Percentiles rank a stretch among this genome's conserved stretches.
phyloP scores from a whole-genome alignment of 2,329 filamentous ascomycete genomes.

The Paracoccidioides brasiliensis region DNA sequence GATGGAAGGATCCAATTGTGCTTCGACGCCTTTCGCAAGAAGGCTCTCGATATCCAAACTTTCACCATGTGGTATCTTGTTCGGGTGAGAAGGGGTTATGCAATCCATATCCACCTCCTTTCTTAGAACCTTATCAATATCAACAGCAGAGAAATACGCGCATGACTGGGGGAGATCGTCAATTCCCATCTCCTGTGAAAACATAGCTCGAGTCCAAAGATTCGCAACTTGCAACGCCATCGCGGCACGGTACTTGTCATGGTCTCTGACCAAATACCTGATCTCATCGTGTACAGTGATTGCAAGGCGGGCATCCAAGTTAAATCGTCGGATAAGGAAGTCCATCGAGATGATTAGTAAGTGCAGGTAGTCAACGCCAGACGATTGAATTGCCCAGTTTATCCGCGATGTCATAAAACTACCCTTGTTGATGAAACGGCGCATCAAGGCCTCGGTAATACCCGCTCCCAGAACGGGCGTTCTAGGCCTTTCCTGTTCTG shows the following conservation, averaged over 20 bases:
- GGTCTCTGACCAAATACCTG: constrained; percentile 72
- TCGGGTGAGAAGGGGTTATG: constrained; percentile 72
- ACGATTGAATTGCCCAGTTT: constrained; percentile 98
- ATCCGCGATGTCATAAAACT: constrained; percentile 92
- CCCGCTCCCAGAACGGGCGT: constrained; percentile 89
- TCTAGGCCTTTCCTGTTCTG: constrained; percentile 78
- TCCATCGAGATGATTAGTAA: constrained; percentile 91
- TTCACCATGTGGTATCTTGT: constrained; percentile 70
- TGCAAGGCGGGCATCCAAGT: constrained; percentile 68
- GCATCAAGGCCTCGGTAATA: constrained; percentile 90
- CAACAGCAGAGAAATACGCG: constrained; percentile 89
- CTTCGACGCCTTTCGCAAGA: constrained; percentile 56
- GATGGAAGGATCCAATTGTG: constrained; percentile 54
- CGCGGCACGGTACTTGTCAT: constrained; percentile 77
- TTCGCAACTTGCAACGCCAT: constrained; percentile 92
- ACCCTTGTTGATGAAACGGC: constrained; percentile 72
- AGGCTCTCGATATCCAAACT: constrained; percentile 71
- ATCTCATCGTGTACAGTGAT: constrained; percentile 98
- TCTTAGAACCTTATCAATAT: constrained; percentile 87
- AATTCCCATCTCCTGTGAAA: constrained; percentile 91
- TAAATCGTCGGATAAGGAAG: constrained; percentile 74
- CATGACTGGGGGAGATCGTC: constrained; percentile 86
- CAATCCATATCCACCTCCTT: constrained; percentile 99
- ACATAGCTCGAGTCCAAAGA: constrained; percentile 95
- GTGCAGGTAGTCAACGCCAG: constrained; percentile 92